Evolutionary conservation across 345 rosid species (phyloP), one percentile per base, ranked within the genome.

Genomic region (Abelmoschus esculentus): DNA sequence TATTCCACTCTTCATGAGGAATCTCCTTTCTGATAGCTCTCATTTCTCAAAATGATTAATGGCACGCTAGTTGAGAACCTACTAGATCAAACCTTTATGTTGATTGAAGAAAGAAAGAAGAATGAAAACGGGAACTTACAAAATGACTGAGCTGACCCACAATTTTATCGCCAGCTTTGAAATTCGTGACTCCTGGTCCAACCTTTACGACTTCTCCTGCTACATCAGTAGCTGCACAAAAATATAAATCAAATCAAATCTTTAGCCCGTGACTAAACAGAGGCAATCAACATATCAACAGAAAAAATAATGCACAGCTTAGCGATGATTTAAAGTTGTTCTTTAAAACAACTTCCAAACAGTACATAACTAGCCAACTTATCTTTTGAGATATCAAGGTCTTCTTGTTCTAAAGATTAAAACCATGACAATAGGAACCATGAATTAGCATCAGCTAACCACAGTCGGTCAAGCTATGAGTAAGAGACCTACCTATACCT

Each of bases 121-220:
- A 19, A 46, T 3, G 19, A 17, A 7, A 56, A 10, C 0, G 14
- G 22, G 54, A 32, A 63, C 11, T 69, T 82, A 92, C 96, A 1
- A 42, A 0, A 55, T 28, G 72, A 73, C 72, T 74, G 28, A 93
- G 88, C 46, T 74, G n/a, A 12, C 89, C 86, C 1, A 90, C 89
- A 78, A 90, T 96, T 87, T 87, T 90, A 78, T 90, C 96, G 34
- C 98, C 96, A 4, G 83, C 68, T 70, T 82, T 90, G 74, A 87
- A 85, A 22, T 84, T 79, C 72, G 81, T 65, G 54, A 85, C 90
- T 66, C 67, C 85, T 31, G 86, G 47, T 66, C 98, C 98, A 77
- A 85, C 85, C 77, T 83, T 80, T 36, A 87, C 63, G 0, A 89
- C 87, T 68, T 92, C 98, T 76, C 93, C 98, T 15, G 90, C 89